Percentiles rank a stretch among this genome's conserved stretches.
Evolutionary conservation across 768 basidiomycete genomes (phyloP).

Genomic region (Fomitopsis pulvina): DNA sequence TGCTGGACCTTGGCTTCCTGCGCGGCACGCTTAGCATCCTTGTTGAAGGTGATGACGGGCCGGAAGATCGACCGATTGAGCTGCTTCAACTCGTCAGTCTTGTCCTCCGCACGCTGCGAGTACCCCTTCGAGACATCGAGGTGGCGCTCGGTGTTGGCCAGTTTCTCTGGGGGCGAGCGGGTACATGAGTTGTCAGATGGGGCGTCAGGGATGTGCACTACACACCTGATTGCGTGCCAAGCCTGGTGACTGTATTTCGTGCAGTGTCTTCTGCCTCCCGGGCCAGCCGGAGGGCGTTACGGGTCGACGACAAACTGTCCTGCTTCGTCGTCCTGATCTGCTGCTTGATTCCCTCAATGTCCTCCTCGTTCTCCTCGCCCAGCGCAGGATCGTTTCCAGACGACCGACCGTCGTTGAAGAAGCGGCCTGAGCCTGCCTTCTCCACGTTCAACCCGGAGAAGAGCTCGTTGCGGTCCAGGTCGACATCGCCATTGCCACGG

Average conservation of each 20-base stretch:
- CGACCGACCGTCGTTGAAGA: constrained; percentile 54
- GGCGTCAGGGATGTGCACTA: constrained; percentile 3
- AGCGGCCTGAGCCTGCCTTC: constrained; percentile 54
- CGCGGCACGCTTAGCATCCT: constrained; percentile 81
- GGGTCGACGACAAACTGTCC: constrained; percentile 80
- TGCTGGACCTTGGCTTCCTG: constrained; percentile 78
- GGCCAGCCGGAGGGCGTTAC: constrained; percentile 90
- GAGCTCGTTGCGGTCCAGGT: constrained; percentile 64
- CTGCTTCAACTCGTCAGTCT: constrained; percentile 87
- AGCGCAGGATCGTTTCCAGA: constrained; percentile 39
- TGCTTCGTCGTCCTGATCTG: constrained; percentile 87
- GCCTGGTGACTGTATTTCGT: constrained; percentile 68
- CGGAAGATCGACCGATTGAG: constrained; percentile 94
- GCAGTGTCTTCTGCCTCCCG: constrained; percentile 97
- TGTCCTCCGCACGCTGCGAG: constrained; percentile 84
- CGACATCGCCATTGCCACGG: constrained; percentile 51
- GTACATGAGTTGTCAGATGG: neutral
- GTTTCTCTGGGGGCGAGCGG: constrained; percentile 48
- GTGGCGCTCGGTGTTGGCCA: constrained; percentile 93
- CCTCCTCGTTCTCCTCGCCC: constrained; percentile 78
- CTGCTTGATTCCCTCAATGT: constrained; percentile 92
- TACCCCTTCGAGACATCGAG: constrained; percentile 89
- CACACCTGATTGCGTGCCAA: constrained; percentile 92
- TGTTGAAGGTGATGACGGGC: constrained; percentile 89
- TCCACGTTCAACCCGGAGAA: constrained; percentile 69